phyloP scores from a whole-genome alignment of 768 basidiomycete species.

The Tricholoma flavovirens region DNA sequence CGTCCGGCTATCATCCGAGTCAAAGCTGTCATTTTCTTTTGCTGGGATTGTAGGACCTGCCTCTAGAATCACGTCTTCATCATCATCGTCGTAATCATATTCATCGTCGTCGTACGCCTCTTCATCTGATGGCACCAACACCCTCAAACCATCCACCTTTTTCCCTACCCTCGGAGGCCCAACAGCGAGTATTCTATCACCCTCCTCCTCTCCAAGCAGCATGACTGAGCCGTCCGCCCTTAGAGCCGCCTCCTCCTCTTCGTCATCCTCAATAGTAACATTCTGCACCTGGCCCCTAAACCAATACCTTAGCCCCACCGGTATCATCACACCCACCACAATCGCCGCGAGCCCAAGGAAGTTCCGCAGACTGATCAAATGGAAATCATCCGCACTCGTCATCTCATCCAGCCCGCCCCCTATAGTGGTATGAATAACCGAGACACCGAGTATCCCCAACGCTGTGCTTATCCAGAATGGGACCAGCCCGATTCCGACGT shows the following conservation, averaged over 20 bases:
- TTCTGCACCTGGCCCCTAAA: slow-evolving; percentile 59
- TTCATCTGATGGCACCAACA: slow-evolving; percentile 22
- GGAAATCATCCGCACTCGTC: slow-evolving; percentile 91
- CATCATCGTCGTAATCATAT: slow-evolving; percentile 44
- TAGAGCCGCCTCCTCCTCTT: slow-evolving; percentile 15
- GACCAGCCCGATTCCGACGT: slow-evolving; percentile 79
- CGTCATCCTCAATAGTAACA: slow-evolving; percentile 29
- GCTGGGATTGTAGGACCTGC: slow-evolving; percentile 52
- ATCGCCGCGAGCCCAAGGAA: slow-evolving; percentile 81
- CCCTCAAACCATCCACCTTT: slow-evolving; percentile 32
- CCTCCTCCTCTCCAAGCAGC: slow-evolving; percentile 20
- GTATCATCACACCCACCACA: slow-evolving; percentile 88
- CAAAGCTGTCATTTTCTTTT: slow-evolving; percentile 16
- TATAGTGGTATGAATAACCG: slow-evolving; percentile 93
- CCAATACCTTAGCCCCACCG: slow-evolving; percentile 82
- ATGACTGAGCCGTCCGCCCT: slow-evolving; percentile 9
- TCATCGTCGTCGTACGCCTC: slow-evolving; percentile 36
- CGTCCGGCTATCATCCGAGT: slow-evolving; percentile 8
- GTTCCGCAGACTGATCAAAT: slow-evolving; percentile 89
- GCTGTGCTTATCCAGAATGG: slow-evolving; percentile 91
- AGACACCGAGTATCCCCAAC: slow-evolving; percentile 85
- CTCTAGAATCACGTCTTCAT: slow-evolving; percentile 71
- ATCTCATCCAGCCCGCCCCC: slow-evolving; percentile 91
- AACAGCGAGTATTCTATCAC: slow-evolving; percentile 47
- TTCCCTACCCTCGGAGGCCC: slow-evolving; percentile 44